Percentiles rank a stretch among this genome's conserved stretches.
These are phyloP conservation scores for Fusarium subglutinans DNA, from an alignment of 2,329 filamentous ascomycete genomes.

Conservation along the genomic window DNA sequence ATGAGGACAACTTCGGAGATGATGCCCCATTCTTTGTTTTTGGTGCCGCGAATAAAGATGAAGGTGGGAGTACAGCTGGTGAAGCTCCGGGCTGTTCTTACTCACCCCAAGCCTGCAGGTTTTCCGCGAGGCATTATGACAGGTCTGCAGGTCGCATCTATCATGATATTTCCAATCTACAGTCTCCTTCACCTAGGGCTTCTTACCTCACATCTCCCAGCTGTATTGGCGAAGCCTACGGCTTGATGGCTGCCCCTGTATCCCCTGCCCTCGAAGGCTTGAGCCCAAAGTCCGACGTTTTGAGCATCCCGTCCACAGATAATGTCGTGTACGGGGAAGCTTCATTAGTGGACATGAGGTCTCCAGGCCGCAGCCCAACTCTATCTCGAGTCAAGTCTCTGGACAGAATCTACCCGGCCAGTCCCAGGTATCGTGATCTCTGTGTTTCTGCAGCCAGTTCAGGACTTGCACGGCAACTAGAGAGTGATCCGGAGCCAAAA, in stretches of 20 bases:
- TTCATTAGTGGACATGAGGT: slow-evolving; percentile 50
- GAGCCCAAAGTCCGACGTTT: slow-evolving; percentile 48
- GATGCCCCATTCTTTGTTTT: slow-evolving; percentile 60
- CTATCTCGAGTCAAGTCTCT: slow-evolving; percentile 50
- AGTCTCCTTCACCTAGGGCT: slow-evolving; percentile 33
- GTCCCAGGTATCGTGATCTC: slow-evolving; percentile 46
- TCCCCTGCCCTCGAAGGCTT: slow-evolving; percentile 35
- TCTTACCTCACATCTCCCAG: slow-evolving; percentile 41
- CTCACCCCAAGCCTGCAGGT: slow-evolving; percentile 36
- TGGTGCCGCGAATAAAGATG: slow-evolving; percentile 47
- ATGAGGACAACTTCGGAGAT: slow-evolving; percentile 55
- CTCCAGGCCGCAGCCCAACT: slow-evolving; percentile 37
- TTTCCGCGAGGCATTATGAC: slow-evolving; percentile 45
- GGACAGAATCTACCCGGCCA: slow-evolving; percentile 47
- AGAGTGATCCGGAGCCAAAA: slow-evolving; percentile 13
- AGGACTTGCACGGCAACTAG: slow-evolving; percentile 31
- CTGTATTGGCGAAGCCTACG: slow-evolving; percentile 49
- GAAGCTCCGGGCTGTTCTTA: slow-evolving; percentile 24
- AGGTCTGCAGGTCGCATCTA: slow-evolving; percentile 38
- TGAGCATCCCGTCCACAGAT: slow-evolving; percentile 48
- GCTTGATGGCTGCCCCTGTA: slow-evolving; percentile 23
- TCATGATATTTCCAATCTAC: slow-evolving; percentile 28
- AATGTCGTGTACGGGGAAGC: slow-evolving; percentile 53
- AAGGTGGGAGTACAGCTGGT: slow-evolving; percentile 29
- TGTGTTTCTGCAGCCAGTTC: slow-evolving; percentile 38